Evolutionary conservation across 768 basidiomycete species (phyloP), one percentile per base, ranked within the genome.

Genomic region (Serendipita sp.): DNA sequence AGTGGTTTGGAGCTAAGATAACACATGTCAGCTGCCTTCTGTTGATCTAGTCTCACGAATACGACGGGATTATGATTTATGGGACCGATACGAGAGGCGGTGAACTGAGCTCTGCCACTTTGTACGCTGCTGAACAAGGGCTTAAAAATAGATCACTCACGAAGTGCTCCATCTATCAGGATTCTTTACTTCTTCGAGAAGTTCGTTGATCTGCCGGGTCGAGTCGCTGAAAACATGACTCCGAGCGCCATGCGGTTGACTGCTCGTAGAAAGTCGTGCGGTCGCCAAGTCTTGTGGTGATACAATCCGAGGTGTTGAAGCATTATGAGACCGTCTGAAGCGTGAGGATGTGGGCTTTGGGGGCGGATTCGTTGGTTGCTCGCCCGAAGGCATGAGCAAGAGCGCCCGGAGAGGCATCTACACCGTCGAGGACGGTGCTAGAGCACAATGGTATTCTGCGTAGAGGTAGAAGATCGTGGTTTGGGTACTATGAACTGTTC

Each of bases 361-460:
- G 22, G 53, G 3, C 16, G 53, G 24, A 22, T 11, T 33, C 24
- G 31, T 58, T 7, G 53, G 53, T 33, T 58, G 53, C 24, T 58
- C 53, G 53, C 53, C 53, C 24, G 22, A 26, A 17, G 53, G 53
- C 22, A 58, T 22, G 5, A 58, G 30, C n/a, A 58, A 31, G 17
- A 58, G 53, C 53, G 31, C 53, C 24, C 53, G 53, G 22, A 58
- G 30, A n/a, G 53, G 53, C 53, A 58, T 58, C 53, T 33, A 48
- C 20, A 17, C 20, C 45, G 45, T 5, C 45, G 34, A 38, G 34
- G 34, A 38, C 34, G 34, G 34, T 38, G 34, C 5, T 7, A 38
- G 14, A 7, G 14, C 34, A 14, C 34, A 38, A 38, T 38, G 34
- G 14, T 38, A 14, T n/a, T 38, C 34, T 38, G 34, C 34, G 5